A percentile compares a stretch with the other conserved stretches of the same genome.
phyloP scores from a whole-genome alignment of 371 early-diverging fungal genomes.

The Haplosporangium sp. region DNA sequence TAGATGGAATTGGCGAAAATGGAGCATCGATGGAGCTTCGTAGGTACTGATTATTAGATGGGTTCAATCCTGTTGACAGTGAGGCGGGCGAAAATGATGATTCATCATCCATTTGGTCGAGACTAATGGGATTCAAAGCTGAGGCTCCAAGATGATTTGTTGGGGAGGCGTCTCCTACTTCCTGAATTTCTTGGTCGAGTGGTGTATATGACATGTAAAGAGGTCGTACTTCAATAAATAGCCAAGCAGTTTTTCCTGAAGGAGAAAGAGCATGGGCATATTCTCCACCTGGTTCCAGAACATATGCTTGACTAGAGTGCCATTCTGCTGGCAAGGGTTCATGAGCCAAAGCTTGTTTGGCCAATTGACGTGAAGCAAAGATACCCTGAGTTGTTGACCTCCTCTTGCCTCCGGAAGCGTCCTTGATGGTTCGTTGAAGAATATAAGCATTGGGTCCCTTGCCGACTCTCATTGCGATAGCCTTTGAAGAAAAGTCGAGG shows the following conservation, averaged over 20 bases:
- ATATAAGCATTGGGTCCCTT: constrained; percentile 56
- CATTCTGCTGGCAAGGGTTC: constrained; percentile 48
- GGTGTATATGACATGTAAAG: constrained; percentile 46
- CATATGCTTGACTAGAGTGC: constrained; percentile 49
- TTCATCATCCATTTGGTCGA: constrained; percentile 34
- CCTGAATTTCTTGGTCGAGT: constrained; percentile 40
- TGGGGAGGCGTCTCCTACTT: constrained; percentile 5
- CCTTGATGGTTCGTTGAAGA: constrained; percentile 53
- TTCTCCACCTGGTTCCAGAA: constrained; percentile 50
- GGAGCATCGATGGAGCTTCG: constrained; percentile 31
- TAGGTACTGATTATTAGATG: not conserved
- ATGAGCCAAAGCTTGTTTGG: constrained; percentile 40
- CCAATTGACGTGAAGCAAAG: constrained; percentile 41
- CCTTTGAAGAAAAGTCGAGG: constrained; percentile 53
- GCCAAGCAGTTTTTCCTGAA: constrained; percentile 52
- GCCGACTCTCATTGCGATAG: constrained; percentile 41
- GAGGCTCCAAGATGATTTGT: constrained; percentile 24
- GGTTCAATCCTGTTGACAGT: constrained; percentile 18
- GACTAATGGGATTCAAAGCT: constrained; percentile 46
- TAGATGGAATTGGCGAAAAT: constrained; percentile 43
- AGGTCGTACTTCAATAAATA: constrained; percentile 50
- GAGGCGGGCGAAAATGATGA: constrained; percentile 19
- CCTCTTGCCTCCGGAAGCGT: constrained; percentile 54
- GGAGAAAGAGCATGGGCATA: constrained; percentile 53
- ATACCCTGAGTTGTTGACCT: constrained; percentile 53